Base-by-base conservation (phyloP, 768 basidiomycete genomes). In the Leucosporidium scottii region DNA sequence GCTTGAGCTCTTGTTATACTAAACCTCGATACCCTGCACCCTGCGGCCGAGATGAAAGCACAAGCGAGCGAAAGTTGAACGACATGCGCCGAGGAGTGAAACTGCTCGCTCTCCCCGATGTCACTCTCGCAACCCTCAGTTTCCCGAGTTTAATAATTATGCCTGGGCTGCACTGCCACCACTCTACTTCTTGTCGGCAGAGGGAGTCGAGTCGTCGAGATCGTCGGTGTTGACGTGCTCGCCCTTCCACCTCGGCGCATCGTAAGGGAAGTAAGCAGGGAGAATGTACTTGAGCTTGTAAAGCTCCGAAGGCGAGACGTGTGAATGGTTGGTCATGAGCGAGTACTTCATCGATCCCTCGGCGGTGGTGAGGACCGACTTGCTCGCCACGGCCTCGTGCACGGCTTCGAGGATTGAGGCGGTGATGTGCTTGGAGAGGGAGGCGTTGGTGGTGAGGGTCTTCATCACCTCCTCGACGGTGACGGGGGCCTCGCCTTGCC, bases 381-480 rank as follows among this genome's bases (percentile, higher is more conserved):
- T 83, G 48, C 83, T 79, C 20, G 81, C 74, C 7, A 86, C 84
- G 8, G 83, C 83, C 8, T 79, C 77, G 74, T 91, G 85, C 8
- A 80, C 78, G 48, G 75, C 74, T 47, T 78, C 75, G 54, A 82
- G 74, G 64, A 81, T 74, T 39, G 75, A 75, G 17, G 75, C 75
- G 15, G 79, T 78, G 75, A 81, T 79, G 63, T 84, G 83, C 60
- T 91, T 86, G 21, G 91, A 87, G 17, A 88, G 88, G n/a, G 86
- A 84, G 3, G 93, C 91, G 77, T 99, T 99, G 28, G 84, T 83
- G 59, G 86, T 82, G 49, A 98, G 85, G 1, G 90, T 93, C 78
- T 90, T 88, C 82, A 93, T 83, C 34, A 98, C 91, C 74, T 96
- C 90, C 4, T 89, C 87, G 4, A 91, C 86, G 1, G 94, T 97